These are phyloP conservation scores for Chytriomyces hyalinus DNA, from an alignment of 192 early-diverging fungal species.

Conservation along the genomic window DNA sequence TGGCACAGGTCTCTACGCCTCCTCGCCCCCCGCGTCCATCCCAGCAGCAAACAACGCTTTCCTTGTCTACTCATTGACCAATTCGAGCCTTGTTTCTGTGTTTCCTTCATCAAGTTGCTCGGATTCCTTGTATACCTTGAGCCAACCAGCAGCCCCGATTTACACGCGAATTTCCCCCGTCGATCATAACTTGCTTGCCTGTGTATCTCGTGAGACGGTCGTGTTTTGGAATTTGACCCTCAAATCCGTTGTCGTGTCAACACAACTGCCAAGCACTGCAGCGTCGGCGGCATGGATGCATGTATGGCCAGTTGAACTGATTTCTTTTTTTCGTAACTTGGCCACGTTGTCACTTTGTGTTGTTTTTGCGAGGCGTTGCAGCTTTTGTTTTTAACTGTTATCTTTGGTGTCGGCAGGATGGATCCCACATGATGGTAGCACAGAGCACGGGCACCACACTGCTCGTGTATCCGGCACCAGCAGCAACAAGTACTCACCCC, in stretches of 20 bases:
- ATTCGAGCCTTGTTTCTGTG: neutral
- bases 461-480: neutral
- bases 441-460: neutral
- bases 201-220: neutral
- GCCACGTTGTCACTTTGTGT: no score
- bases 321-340: neutral
- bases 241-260: neutral
- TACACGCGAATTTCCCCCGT: neutral
- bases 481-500: neutral
- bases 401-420: neutral
- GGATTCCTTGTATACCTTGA: neutral
- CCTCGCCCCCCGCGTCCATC: neutral
- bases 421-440: neutral
- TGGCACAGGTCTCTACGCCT: neutral
- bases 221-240: neutral
- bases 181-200: neutral
- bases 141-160: neutral
- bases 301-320: neutral
- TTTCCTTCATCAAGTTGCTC: neutral
- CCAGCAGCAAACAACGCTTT: neutral
- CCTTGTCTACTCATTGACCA: no score
- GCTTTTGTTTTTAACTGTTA: neutral
- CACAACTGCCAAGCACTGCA: neutral
- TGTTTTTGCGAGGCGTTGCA: no score
- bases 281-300: neutral